Percentiles rank a stretch among this genome's conserved stretches.
Conservation (phyloP, 1,284 basidiomycete species). For the Melampsora medusae region DNA sequence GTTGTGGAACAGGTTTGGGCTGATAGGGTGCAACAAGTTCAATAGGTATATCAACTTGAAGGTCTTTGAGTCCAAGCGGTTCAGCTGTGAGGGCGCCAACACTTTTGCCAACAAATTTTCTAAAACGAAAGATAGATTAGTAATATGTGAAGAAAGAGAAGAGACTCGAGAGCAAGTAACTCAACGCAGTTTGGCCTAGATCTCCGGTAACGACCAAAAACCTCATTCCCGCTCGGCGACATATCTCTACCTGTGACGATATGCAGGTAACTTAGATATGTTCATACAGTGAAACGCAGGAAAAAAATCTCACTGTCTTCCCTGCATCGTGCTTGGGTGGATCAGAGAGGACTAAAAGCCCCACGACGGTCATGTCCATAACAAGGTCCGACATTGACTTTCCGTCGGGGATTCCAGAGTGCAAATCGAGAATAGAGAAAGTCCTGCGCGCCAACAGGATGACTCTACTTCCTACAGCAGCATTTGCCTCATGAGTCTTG, state of each 20-base stretch:
- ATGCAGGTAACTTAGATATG: no score
- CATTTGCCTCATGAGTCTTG: conserved; percentile 61
- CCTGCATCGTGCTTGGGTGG: conserved; percentile 65
- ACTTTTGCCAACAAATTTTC: conserved; percentile 59
- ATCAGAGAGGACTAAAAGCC: conserved; percentile 66
- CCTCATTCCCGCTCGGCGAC: conserved; percentile 63
- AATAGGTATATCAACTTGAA: conserved; percentile 55
- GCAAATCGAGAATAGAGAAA: conserved; percentile 47
- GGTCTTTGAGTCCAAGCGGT: conserved; percentile 47
- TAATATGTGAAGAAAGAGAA: neutral
- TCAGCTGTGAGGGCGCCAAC: conserved; percentile 62
- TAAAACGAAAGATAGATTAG: conserved; percentile 53
- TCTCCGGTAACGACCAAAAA: conserved; percentile 71
- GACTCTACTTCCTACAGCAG: conserved; percentile 65
- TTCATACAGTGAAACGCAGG: conserved; percentile 40
- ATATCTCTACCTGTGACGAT: no score
- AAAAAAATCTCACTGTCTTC: conserved; percentile 60
- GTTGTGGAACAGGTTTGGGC: conserved; percentile 47
- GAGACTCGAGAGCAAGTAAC: no score
- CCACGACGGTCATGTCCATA: conserved; percentile 62
- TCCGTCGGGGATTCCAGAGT: conserved; percentile 53
- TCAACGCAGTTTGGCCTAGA: conserved; percentile 59
- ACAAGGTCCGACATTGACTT: conserved; percentile 47
- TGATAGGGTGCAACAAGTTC: conserved; percentile 54
- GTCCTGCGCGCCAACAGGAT: conserved; percentile 58